phyloP scores from a whole-genome alignment of 805 yeast species.

The Torulaspora maleeae region DNA sequence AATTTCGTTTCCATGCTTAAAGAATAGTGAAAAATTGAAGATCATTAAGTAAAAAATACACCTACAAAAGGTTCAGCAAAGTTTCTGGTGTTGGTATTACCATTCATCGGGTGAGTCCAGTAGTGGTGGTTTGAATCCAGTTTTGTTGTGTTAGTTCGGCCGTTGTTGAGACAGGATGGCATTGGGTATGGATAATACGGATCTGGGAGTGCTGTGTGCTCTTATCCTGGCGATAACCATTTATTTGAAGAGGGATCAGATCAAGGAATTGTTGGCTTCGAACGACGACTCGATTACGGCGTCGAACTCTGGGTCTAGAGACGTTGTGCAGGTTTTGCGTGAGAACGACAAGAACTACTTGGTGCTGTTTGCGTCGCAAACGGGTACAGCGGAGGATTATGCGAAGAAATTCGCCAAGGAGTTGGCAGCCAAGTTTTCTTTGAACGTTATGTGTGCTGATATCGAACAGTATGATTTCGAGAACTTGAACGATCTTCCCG shows the following conservation, averaged over 20 bases:
- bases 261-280: conserved; percentile 36
- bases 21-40: conserved; percentile 4
- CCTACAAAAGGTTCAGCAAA: conserved; percentile 5
- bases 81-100: not conserved
- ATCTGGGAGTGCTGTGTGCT: conserved; percentile 60
- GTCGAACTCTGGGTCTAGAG: conserved; percentile 46
- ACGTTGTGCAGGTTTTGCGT: conserved; percentile 53
- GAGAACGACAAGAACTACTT: conserved; percentile 67
- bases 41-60: not conserved
- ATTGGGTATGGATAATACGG: conserved; percentile 58
- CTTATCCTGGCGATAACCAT: conserved; percentile 61
- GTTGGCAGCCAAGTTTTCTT: conserved; percentile 71
- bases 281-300: conserved; percentile 38
- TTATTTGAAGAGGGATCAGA: conserved; percentile 60
- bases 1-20: conserved; percentile 5
- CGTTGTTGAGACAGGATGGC: conserved; percentile 40
- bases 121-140: not conserved
- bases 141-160: not conserved
- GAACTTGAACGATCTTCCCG: conserved; percentile 58
- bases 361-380: conserved; percentile 89
- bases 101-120: not conserved
- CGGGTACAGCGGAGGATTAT: conserved; percentile 98
- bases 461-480: conserved; percentile 86
- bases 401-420: conserved; percentile 89
- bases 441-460: conserved; percentile 81